Percentiles rank a stretch among this genome's conserved stretches.
Evolutionary conservation across 208 protist species (phyloP).

Genomic region (Leishmania lainsoni): DNA sequence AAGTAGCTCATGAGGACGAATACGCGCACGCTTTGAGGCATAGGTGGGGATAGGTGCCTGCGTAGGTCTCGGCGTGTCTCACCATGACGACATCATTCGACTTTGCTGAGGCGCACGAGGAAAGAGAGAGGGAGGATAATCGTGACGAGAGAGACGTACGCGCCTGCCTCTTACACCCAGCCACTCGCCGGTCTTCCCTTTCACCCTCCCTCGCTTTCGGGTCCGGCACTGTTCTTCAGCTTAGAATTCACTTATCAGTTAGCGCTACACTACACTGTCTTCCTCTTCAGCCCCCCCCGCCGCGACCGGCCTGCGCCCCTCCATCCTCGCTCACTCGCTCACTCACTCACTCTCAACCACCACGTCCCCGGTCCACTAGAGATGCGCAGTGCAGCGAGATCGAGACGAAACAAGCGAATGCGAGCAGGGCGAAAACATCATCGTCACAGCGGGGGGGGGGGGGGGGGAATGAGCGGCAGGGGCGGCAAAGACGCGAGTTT

Average conservation of each 20-base stretch:
- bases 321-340: not conserved
- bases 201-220: not conserved
- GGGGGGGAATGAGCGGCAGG: no score
- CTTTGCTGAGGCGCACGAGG: not conserved
- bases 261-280: not conserved
- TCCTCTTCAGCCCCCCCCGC: not conserved
- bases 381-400: no score
- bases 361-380: not conserved
- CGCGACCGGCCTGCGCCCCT: not conserved
- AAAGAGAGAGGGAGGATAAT: not conserved
- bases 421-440: no score
- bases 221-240: not conserved
- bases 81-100: not conserved
- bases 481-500: no score
- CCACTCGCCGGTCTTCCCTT: not conserved
- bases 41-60: not conserved
- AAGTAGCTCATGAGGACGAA: not conserved
- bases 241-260: not conserved
- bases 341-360: not conserved
- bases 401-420: no score
- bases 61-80: not conserved
- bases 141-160: not conserved
- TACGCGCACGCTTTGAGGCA: not conserved
- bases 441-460: no score
- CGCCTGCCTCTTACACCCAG: not conserved